A percentile compares a stretch with the other conserved stretches of the same genome.
These are phyloP conservation scores for Nematocida major DNA, from an alignment of 371 early-diverging fungal genomes.

Conservation along the genomic window DNA sequence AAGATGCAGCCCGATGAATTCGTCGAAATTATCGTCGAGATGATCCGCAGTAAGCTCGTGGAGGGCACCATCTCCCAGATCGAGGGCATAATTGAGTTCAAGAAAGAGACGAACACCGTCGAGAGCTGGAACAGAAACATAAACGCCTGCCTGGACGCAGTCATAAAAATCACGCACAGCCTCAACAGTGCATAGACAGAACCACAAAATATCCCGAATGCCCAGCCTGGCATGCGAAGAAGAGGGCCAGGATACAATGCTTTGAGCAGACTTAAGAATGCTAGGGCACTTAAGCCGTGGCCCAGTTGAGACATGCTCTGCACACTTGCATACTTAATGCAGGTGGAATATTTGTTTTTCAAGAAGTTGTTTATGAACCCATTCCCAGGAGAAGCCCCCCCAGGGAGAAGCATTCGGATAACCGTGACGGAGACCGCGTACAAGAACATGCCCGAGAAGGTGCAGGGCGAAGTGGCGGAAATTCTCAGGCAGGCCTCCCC, in stretches of 20 bases:
- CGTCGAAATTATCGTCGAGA: constrained; percentile 49
- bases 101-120: constrained; percentile 21
- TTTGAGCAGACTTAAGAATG: too few species aligned
- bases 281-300: too few species aligned
- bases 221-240: neutral
- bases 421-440: neutral
- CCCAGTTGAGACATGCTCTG: too few species aligned
- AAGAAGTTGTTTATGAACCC: neutral
- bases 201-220: neutral
- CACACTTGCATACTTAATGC: too few species aligned
- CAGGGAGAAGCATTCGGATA: neutral
- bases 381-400: neutral
- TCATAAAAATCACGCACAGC: constrained; percentile 57
- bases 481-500: neutral
- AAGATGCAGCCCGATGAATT: constrained; percentile 35
- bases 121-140: constrained; percentile 49
- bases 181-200: neutral
- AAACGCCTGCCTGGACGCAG: constrained; percentile 52
- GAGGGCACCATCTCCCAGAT: constrained; percentile 58
- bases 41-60: constrained; percentile 56
- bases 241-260: too few species aligned
- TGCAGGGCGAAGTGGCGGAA: neutral
- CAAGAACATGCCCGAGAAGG: neutral
- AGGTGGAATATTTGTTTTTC: too few species aligned
- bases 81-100: constrained; percentile 52